Percentiles rank a stretch among this genome's conserved stretches.
Evolutionary conservation across 2,329 filamentous ascomycete genomes (phyloP).

Genomic region (Colletotrichum plurivorum): DNA sequence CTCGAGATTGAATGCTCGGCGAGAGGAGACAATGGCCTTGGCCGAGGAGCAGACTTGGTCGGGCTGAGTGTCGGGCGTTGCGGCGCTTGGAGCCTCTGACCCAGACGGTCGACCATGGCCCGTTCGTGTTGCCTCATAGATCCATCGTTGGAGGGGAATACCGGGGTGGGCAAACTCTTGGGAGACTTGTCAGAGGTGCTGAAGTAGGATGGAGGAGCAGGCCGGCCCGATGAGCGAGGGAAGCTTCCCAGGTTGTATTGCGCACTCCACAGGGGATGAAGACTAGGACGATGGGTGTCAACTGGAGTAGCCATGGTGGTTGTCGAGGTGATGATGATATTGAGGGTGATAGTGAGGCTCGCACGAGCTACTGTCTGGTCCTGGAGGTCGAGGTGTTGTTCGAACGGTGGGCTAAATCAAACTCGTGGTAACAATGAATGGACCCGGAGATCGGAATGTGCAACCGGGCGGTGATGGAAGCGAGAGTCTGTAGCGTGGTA

Average conservation of each 20-base stretch:
- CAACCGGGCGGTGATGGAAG: constrained; percentile 29
- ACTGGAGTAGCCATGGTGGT: constrained; percentile 39
- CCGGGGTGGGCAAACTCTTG: constrained; percentile 50
- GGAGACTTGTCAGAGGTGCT: constrained; percentile 46
- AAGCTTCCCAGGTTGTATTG: constrained; percentile 46
- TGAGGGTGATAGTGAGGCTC: background rate
- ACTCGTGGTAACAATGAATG: constrained; percentile 16
- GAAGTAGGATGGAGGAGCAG: constrained; percentile 43
- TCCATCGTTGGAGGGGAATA: constrained; percentile 52
- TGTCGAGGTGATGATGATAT: constrained; percentile 7
- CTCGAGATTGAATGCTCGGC: constrained; percentile 14
- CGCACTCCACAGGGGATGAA: constrained; percentile 52
- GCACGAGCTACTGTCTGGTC: constrained; percentile 9
- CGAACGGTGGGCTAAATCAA: background rate
- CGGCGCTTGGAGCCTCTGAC: constrained; percentile 45
- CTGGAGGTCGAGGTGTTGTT: background rate
- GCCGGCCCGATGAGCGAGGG: constrained; percentile 37
- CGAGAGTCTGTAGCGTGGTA: constrained; percentile 21
- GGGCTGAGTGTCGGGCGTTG: constrained; percentile 36
- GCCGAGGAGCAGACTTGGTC: constrained; percentile 25
- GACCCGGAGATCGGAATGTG: constrained; percentile 19
- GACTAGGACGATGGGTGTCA: constrained; percentile 33
- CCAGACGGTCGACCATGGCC: constrained; percentile 52
- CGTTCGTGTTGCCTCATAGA: constrained; percentile 54
- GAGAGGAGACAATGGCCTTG: constrained; percentile 38